phyloP scores from a whole-genome alignment of 139 green algal species.

The Coelastrella sp. region DNA sequence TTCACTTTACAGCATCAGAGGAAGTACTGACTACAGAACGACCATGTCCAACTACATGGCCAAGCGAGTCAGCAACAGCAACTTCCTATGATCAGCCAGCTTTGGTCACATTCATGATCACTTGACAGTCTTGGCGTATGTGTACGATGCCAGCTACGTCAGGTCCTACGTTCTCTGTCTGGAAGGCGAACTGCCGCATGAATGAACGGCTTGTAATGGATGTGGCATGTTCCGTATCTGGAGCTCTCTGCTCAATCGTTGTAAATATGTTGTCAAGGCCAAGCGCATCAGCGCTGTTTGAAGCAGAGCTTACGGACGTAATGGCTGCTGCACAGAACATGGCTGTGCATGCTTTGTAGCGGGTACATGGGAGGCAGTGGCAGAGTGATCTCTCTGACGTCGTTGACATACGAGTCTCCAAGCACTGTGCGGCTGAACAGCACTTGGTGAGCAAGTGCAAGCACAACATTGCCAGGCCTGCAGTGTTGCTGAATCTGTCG shows the following conservation, averaged over 20 bases:
- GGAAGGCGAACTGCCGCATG: background rate
- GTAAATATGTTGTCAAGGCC: too few species aligned
- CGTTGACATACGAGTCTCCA: background rate
- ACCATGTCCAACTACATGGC: background rate
- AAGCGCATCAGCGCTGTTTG: too few species aligned
- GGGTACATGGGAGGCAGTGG: background rate
- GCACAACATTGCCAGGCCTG: too few species aligned
- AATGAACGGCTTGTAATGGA: background rate
- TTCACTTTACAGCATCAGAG: background rate
- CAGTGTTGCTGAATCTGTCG: background rate
- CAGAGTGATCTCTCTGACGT: background rate
- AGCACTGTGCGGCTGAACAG: conserved; percentile 17
- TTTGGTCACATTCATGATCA: too few species aligned
- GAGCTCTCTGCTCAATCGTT: too few species aligned
- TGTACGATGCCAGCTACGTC: too few species aligned
- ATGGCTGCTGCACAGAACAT: background rate
- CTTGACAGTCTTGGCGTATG: too few species aligned
- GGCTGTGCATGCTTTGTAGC: background rate
- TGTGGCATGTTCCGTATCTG: too few species aligned
- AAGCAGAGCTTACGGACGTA: too few species aligned
- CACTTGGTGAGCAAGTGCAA: conserved; percentile 9
- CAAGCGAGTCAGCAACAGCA: background rate
- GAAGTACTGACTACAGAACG: background rate
- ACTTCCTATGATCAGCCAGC: background rate
- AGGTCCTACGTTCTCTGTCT: too few species aligned